These are phyloP conservation scores for Hymenoscyphus repandus DNA, from an alignment of 2,329 filamentous ascomycete species.

Conservation along the genomic window DNA sequence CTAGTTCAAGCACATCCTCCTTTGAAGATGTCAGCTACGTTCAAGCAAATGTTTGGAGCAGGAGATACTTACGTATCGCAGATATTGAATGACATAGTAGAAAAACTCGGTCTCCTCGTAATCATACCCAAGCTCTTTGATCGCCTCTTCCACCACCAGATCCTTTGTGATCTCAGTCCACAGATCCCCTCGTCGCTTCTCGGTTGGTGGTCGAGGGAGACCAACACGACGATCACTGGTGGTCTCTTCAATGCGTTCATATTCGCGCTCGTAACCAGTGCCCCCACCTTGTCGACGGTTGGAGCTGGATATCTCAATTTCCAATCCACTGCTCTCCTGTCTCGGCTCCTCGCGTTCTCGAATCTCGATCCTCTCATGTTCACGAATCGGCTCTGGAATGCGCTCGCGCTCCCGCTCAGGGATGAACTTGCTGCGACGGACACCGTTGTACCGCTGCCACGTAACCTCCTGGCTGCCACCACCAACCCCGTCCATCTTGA, in stretches of 20 bases:
- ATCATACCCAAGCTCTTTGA: slow-evolving; percentile 77
- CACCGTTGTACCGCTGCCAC: slow-evolving; percentile 75
- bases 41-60: neutral
- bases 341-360: slow-evolving; percentile 22
- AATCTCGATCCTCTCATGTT: slow-evolving; percentile 20
- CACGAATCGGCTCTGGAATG: slow-evolving; percentile 5
- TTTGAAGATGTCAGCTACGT: slow-evolving; percentile 39
- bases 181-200: slow-evolving; percentile 51
- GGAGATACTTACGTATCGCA: slow-evolving; percentile 68
- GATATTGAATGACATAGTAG: slow-evolving; percentile 89
- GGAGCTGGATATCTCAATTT: slow-evolving; percentile 27
- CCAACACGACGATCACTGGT: slow-evolving; percentile 43
- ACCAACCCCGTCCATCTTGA: slow-evolving; percentile 75
- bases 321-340: slow-evolving; percentile 21
- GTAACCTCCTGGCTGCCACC: slow-evolving; percentile 71
- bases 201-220: slow-evolving; percentile 23
- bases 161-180: slow-evolving; percentile 99
- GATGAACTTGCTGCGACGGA: slow-evolving; percentile 68
- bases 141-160: slow-evolving; percentile 78
- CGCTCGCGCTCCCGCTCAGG: slow-evolving; percentile 52
- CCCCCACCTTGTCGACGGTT: slow-evolving; percentile 12
- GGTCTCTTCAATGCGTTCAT: slow-evolving; percentile 48
- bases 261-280: slow-evolving; percentile 27
- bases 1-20: slow-evolving; percentile 83
- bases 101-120: slow-evolving; percentile 87